Percentiles rank a stretch among this genome's conserved stretches.
Conservation (phyloP, 1,139 yeast genomes). For the Blastobotrys ciferrii region DNA sequence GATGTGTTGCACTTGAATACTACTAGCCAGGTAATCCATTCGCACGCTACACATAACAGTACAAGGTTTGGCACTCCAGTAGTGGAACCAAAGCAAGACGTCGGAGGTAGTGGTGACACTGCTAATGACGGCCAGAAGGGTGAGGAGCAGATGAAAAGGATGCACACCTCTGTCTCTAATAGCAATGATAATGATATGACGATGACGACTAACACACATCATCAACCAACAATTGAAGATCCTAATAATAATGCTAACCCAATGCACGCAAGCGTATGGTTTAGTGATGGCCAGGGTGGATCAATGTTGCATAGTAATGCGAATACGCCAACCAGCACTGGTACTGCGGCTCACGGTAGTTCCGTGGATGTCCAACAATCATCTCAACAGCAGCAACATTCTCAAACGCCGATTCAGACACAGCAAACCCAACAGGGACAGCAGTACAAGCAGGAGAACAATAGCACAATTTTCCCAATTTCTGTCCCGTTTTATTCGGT, state of each 20-base stretch:
- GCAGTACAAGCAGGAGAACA: not conserved
- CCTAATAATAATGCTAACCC: not conserved
- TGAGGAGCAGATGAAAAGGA: constrained; percentile 1
- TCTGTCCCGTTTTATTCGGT: constrained; percentile 34
- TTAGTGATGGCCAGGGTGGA: constrained; percentile 3
- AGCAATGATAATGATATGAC: not conserved
- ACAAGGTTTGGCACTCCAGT: not conserved
- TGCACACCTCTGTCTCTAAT: not conserved
- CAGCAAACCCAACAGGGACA: not conserved
- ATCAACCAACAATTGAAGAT: not conserved
- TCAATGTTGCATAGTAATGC: not conserved
- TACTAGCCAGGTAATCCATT: not conserved
- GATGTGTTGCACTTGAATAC: constrained; percentile 22
- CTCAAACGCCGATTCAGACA: not conserved
- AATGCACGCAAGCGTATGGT: not conserved
- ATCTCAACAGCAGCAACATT: not conserved
- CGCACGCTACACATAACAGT: not conserved
- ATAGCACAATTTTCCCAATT: constrained; percentile 21
- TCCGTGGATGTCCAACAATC: not conserved
- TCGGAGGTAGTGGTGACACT: constrained; percentile 7
- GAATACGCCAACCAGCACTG: constrained; percentile 7
- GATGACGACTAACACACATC: not conserved
- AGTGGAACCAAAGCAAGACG: not conserved
- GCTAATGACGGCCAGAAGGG: not conserved
- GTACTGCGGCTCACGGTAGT: not conserved